These are phyloP conservation scores for Biscutella laevigata DNA, from an alignment of 441 rosid genomes.

Conservation along the genomic window DNA sequence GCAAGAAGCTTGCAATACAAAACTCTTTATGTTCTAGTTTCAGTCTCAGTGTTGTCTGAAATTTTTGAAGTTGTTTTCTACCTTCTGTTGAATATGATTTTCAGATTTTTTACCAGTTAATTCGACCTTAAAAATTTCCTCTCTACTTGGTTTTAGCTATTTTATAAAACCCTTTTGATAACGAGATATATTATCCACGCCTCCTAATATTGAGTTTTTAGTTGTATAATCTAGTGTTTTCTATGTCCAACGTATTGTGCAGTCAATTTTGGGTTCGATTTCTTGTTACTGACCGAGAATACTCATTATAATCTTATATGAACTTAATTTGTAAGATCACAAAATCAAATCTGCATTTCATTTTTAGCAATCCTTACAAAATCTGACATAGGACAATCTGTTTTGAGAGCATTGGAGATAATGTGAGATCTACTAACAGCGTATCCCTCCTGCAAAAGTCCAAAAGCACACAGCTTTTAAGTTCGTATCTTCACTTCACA, in stretches of 20 bases:
- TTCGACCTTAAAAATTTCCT: background rate
- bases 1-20: background rate
- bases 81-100: conserved; percentile 4
- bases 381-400: conserved; percentile 59
- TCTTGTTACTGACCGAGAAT: too few relatives aligned
- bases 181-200: too few relatives aligned
- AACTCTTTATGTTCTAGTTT: conserved; percentile 6
- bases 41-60: conserved; percentile 10
- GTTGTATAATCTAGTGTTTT: too few relatives aligned
- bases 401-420: conserved; percentile 59
- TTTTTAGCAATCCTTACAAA: conserved; percentile 55
- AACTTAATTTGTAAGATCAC: background rate
- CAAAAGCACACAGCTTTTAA: background rate
- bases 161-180: too few relatives aligned
- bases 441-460: conserved; percentile 58
- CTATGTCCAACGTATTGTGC: too few relatives aligned
- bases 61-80: conserved; percentile 17
- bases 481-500: background rate
- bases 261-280: too few relatives aligned
- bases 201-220: too few relatives aligned
- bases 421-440: conserved; percentile 72
- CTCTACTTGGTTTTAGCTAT: too few relatives aligned
- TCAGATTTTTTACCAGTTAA: conserved; percentile 11
- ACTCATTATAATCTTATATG: background rate
- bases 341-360: background rate